Conservation (phyloP, 2,329 filamentous ascomycete species). For the Alternaria gansuensis region DNA sequence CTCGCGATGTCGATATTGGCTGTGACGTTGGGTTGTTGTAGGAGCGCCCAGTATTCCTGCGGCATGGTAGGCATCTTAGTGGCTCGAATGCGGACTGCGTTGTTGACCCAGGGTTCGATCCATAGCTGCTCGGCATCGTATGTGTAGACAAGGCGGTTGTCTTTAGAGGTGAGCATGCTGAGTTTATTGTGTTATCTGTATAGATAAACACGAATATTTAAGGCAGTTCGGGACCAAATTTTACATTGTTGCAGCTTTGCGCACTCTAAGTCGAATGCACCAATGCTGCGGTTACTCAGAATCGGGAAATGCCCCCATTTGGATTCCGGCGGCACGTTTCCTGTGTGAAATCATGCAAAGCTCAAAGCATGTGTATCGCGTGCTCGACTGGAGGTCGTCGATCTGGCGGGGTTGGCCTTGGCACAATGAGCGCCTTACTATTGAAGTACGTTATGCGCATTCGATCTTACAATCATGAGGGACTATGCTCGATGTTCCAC, state of each 20-base stretch:
- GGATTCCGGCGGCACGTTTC: conserved; percentile 1
- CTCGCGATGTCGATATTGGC: conserved; percentile 21
- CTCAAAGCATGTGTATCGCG: background rate
- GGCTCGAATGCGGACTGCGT: conserved; percentile 60
- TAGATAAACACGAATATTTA: background rate
- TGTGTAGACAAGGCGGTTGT: conserved; percentile 62
- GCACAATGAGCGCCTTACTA: background rate
- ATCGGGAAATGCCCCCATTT: conserved; percentile 5
- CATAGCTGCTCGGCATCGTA: conserved; percentile 61
- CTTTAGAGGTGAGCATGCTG: conserved; percentile 11
- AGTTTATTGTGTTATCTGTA: background rate
- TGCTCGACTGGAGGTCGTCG: background rate
- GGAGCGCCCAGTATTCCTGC: conserved; percentile 40
- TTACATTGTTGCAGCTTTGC: conserved; percentile 6
- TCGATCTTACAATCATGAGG: background rate
- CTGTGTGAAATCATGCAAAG: background rate
- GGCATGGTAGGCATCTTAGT: conserved; percentile 52
- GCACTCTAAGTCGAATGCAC: conserved; percentile 1
- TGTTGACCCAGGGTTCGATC: conserved; percentile 61
- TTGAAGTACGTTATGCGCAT: background rate
- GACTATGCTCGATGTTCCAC: background rate
- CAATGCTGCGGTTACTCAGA: background rate
- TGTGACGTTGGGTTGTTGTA: conserved; percentile 12
- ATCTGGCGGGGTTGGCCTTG: conserved; percentile 7
- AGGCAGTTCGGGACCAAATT: background rate